Conservation (phyloP, 2,329 filamentous ascomycete genomes). For the Geoglossum cookeanum region DNA sequence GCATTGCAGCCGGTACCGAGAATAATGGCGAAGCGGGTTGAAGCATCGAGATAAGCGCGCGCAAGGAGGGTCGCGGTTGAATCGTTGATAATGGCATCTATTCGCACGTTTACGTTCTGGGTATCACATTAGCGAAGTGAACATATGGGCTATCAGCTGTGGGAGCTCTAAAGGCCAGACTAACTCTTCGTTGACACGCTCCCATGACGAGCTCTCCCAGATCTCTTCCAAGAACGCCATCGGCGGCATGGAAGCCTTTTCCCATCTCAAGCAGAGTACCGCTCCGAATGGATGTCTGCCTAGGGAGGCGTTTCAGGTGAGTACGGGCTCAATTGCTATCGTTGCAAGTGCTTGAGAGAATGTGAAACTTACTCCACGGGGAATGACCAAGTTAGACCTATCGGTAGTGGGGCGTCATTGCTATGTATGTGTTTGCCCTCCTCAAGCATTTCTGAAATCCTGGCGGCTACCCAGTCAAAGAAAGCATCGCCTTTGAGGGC, state of each 20-base stretch:
- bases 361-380: conserved; percentile 32
- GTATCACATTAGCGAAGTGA: conserved; percentile 8
- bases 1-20: conserved; percentile 46
- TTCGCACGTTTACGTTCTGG: conserved; percentile 33
- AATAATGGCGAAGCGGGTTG: conserved; percentile 43
- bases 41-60: conserved; percentile 39
- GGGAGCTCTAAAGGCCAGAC: conserved; percentile 4
- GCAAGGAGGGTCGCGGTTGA: conserved; percentile 41
- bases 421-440: conserved; percentile 13
- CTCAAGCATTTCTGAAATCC: conserved; percentile 33
- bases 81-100: conserved; percentile 46
- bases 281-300: conserved; percentile 37
- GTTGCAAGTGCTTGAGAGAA: not conserved
- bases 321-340: not conserved
- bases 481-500: conserved; percentile 35
- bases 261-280: conserved; percentile 43
- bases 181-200: conserved; percentile 32
- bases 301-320: conserved; percentile 7
- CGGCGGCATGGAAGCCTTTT: conserved; percentile 42
- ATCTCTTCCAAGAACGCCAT: conserved; percentile 39
- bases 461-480: conserved; percentile 47
- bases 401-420: conserved; percentile 27
- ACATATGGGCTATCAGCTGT: not conserved
- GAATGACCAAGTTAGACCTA: conserved; percentile 48
- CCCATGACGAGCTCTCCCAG: conserved; percentile 38